Evolutionary conservation across 345 rosid species (phyloP).

Genomic region (Rhodamnia argentea): DNA sequence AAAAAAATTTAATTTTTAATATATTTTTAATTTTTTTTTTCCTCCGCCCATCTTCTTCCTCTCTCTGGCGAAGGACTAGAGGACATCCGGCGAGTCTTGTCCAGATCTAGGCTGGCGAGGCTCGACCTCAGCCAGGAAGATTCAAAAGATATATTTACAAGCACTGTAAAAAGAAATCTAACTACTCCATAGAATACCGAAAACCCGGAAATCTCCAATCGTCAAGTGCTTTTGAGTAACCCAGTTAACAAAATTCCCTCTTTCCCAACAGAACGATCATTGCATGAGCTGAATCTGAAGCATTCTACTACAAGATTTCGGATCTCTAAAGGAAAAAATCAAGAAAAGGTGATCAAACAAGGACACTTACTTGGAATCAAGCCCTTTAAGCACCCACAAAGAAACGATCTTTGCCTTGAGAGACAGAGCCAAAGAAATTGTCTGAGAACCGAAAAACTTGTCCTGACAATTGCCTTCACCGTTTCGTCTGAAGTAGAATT

Average conservation of each 20-base stretch:
- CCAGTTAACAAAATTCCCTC: not conserved
- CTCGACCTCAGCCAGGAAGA: no score
- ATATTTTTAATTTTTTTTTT: no score
- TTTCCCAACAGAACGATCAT: not conserved
- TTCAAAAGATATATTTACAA: no score
- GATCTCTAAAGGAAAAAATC: not conserved
- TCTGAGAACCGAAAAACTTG: not conserved
- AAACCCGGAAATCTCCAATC: not conserved
- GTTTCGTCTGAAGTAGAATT: not conserved
- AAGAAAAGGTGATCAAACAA: not conserved
- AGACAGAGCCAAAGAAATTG: not conserved
- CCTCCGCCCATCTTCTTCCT: no score
- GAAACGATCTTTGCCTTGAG: not conserved
- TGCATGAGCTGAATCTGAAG: not conserved
- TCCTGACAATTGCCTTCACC: not conserved
- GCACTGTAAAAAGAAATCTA: no score
- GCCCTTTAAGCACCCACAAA: not conserved
- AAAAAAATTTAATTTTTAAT: no score
- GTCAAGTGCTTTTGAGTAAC: not conserved
- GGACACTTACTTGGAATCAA: not conserved
- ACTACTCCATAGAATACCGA: not conserved
- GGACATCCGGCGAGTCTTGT: no score
- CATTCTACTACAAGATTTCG: not conserved
- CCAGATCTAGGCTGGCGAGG: no score
- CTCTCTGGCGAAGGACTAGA: no score